These are phyloP conservation scores for Termitomyces sp. DNA, from an alignment of 768 basidiomycete genomes.

Conservation along the genomic window DNA sequence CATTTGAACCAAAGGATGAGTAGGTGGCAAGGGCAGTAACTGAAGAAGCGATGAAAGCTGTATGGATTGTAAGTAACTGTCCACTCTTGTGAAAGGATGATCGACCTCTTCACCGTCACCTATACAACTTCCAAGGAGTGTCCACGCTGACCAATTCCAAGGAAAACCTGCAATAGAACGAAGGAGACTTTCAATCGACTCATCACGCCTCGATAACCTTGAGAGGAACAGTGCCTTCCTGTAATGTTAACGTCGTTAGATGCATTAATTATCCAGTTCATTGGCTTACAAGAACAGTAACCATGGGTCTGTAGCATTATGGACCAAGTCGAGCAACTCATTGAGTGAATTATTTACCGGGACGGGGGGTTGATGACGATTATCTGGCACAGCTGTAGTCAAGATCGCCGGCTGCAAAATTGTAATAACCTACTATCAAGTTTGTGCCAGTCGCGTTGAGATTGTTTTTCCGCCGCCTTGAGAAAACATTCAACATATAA, in stretches of 20 bases:
- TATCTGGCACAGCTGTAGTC: constrained; percentile 39
- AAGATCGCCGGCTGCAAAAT: neutral
- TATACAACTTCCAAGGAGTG: constrained; percentile 73
- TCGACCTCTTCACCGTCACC: constrained; percentile 82
- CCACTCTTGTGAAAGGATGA: constrained; percentile 5
- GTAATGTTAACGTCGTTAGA: constrained; percentile 9
- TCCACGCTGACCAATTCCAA: constrained; percentile 97
- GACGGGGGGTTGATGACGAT: constrained; percentile 62
- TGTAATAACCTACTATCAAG: constrained; percentile 56
- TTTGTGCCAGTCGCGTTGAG: constrained; percentile 83
- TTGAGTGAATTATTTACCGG: constrained; percentile 60
- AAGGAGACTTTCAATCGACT: constrained; percentile 80
- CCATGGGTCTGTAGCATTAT: constrained; percentile 70
- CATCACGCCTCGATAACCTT: constrained; percentile 73
- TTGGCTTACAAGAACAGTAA: constrained; percentile 72
- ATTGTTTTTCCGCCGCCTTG: constrained; percentile 81
- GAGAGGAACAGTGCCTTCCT: constrained; percentile 85
- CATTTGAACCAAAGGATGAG: constrained; percentile 50
- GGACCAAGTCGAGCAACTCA: constrained; percentile 58
- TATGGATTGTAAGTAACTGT: constrained; percentile 13
- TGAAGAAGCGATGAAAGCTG: constrained; percentile 49
- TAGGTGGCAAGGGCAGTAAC: constrained; percentile 41
- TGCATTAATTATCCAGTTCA: neutral
- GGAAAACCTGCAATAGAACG: constrained; percentile 74
- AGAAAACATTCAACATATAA: neutral